Evolutionary conservation across 345 rosid genomes (phyloP).

Genomic region (Eucalyptus globulus): DNA sequence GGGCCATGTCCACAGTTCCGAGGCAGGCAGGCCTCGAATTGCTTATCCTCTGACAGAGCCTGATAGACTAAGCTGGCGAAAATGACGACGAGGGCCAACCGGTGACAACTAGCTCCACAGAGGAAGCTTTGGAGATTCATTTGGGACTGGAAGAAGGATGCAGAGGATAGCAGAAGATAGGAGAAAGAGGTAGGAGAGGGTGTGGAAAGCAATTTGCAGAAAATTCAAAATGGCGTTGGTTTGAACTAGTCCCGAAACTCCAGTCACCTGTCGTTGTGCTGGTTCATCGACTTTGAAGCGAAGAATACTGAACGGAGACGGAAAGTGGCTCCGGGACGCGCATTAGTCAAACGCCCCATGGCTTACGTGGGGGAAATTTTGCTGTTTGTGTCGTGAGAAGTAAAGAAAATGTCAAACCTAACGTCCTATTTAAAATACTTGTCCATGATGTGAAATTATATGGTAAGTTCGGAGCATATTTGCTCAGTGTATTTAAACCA

Average conservation of each 20-base stretch:
- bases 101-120: constrained; percentile 2
- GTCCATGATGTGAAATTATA: no score
- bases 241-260: neutral
- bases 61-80: neutral
- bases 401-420: no score
- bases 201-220: neutral
- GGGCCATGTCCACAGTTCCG: neutral
- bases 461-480: no score
- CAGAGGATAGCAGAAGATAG: neutral
- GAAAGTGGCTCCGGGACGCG: neutral
- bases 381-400: no score
- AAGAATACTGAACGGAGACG: neutral
- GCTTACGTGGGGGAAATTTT: neutral
- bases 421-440: fast-evolving
- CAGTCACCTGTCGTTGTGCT: neutral
- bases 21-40: neutral
- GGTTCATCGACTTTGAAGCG: neutral
- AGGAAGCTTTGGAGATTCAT: neutral
- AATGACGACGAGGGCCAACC: constrained; percentile 16
- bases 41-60: neutral
- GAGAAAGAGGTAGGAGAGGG: no score
- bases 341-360: neutral
- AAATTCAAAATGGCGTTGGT: neutral
- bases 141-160: neutral
- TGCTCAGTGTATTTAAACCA: fast-evolving